phyloP scores from a whole-genome alignment of 2,329 filamentous ascomycete genomes.

The Diaporthe capsici region DNA sequence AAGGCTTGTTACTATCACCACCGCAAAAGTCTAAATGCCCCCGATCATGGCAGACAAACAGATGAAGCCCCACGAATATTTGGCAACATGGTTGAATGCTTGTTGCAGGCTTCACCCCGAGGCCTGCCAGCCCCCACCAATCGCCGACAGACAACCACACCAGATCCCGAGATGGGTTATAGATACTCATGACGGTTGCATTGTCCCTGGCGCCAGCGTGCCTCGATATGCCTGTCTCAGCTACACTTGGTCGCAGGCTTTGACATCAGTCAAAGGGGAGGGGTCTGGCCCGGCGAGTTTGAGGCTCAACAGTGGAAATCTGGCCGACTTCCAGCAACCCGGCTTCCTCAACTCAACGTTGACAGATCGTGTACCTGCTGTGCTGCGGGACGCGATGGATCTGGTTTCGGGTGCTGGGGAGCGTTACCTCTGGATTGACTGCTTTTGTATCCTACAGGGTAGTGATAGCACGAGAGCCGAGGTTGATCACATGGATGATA shows the following conservation, averaged over 20 bases:
- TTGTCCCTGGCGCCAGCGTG: not conserved
- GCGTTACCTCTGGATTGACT: conserved; percentile 1
- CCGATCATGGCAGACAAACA: not conserved
- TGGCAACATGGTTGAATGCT: not conserved
- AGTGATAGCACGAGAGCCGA: not conserved
- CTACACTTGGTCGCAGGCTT: not conserved
- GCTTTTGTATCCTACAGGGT: not conserved
- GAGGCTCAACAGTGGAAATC: not conserved
- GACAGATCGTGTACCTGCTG: not conserved
- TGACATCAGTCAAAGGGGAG: not conserved
- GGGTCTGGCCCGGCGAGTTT: not conserved
- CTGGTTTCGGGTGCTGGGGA: not conserved
- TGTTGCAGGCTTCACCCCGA: not conserved
- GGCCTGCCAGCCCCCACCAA: not conserved
- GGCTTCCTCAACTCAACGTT: not conserved
- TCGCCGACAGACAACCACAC: not conserved
- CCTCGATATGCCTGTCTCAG: not conserved
- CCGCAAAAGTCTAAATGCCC: not conserved
- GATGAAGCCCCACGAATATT: not conserved
- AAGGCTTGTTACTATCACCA: not conserved
- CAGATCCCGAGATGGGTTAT: not conserved
- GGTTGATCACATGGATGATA: not conserved
- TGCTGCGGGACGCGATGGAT: not conserved
- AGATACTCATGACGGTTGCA: not conserved
- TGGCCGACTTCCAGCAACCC: not conserved